Evolutionary conservation across 306 rosid species (phyloP), one percentile per base, ranked within the genome.

Genomic region (Rosa lucieae): DNA sequence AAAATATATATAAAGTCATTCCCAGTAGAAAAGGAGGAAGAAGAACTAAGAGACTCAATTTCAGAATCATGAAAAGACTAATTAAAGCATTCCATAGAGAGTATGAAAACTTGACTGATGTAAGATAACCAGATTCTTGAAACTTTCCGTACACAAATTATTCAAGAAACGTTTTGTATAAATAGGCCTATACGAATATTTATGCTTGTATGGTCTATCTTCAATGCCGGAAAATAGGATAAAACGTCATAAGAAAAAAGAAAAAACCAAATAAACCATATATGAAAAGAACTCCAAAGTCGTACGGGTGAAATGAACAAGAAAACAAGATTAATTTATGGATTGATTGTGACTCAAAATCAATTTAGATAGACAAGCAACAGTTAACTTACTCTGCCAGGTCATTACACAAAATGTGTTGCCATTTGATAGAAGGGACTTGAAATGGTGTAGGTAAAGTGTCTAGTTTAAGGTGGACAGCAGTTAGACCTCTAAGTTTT

Each of bases 321-420:
- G 1, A 29, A 29, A 20, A 5, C 42, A 81, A 87, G 77, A 62
- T 58, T 7, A 29, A 29, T 29, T 29, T 13, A n/a, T 48, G 67
- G 21, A 15, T 77, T 67, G 70, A 67, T 26, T 15, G 26, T 48
- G 55, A 70, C 13, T 10, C 49, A 32, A 77, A 59, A 75, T 70
- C 48, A 8, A 76, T 10, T 47, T 48, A 73, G 37, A 78, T n/a
- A n/a, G n/a, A n/a, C 62, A 58, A 52, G 48, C 18, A 77, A 21
- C 20, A 6, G 66, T 84, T 74, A 79, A 26, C 85, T 76, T 79
- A 88, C 99, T 97, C 63, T 59, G 79, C 67, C n/a, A 94, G 85
- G 81, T 92, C 99, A 63, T 92, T 94, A 79, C 86, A 79, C 81
- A 92, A 84, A 85, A 95, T 84, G 82, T 94, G 99, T 67, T 67